These are phyloP conservation scores for Clarireedia monteithiana DNA, from an alignment of 2,329 filamentous ascomycete species.

Conservation along the genomic window DNA sequence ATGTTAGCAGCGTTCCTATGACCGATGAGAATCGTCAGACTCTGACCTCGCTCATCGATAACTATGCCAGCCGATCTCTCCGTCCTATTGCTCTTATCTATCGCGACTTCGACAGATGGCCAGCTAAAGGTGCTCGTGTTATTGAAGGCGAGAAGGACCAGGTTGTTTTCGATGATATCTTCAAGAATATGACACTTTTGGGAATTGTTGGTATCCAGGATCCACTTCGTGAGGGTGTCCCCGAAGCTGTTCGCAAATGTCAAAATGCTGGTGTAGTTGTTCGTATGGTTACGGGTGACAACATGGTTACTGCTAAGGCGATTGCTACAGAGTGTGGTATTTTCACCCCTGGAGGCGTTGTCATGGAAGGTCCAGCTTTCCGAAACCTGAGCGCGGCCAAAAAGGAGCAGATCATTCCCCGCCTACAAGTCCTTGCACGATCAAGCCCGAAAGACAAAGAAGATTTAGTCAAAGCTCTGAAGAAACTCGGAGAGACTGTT, in stretches of 20 bases:
- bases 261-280: conserved; percentile 62
- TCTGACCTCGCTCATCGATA: conserved; percentile 47
- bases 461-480: conserved; percentile 54
- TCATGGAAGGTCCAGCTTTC: conserved; percentile 64
- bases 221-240: conserved; percentile 60
- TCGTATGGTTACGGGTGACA: conserved; percentile 69
- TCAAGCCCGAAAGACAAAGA: conserved; percentile 65
- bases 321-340: conserved; percentile 67
- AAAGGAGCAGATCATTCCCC: conserved; percentile 51
- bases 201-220: conserved; percentile 69
- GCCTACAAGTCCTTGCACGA: conserved; percentile 59
- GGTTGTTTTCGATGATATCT: conserved; percentile 59
- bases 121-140: conserved; percentile 47
- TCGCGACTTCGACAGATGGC: conserved; percentile 63
- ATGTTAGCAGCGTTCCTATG: conserved; percentile 44
- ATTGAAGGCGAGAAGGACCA: conserved; percentile 53
- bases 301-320: conserved; percentile 62
- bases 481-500: conserved; percentile 57
- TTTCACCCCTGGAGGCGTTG: conserved; percentile 44
- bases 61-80: conserved; percentile 58
- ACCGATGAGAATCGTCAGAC: conserved; percentile 48
- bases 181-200: conserved; percentile 66
- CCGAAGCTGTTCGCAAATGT: conserved; percentile 59
- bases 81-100: conserved; percentile 70
- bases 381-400: conserved; percentile 51